These are phyloP conservation scores for Nakazawaea ambrosiae DNA, from an alignment of 805 yeast species.

Conservation along the genomic window DNA sequence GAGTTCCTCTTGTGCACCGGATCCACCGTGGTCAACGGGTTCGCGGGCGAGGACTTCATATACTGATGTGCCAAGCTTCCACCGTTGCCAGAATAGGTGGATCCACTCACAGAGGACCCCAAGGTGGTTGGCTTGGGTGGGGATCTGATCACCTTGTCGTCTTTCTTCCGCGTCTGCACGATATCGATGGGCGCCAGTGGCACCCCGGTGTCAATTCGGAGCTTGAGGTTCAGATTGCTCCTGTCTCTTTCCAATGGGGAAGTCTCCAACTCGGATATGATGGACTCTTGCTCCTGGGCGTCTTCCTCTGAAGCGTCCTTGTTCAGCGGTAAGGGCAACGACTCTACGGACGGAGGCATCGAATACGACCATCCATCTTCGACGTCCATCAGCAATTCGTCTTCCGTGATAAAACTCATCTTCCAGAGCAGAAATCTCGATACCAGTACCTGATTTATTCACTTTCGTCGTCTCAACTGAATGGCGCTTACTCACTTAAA, in stretches of 20 bases:
- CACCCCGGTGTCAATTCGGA: background rate
- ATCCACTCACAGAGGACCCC: conserved; percentile 9
- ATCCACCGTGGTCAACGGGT: conserved; percentile 40
- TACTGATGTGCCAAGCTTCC: too few relatives aligned
- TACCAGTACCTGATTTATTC: conserved; percentile 6
- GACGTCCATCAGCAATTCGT: conserved; percentile 2
- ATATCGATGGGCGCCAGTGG: conserved; percentile 8
- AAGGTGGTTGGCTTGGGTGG: conserved; percentile 9
- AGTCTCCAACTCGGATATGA: conserved; percentile 8
- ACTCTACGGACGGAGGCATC: conserved; percentile 14
- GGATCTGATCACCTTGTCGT: too few relatives aligned
- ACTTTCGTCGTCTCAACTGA: conserved; percentile 5
- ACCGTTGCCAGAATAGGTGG: too few relatives aligned
- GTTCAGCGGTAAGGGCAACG: conserved; percentile 7
- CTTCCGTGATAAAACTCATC: conserved; percentile 11
- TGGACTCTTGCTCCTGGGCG: conserved; percentile 9
- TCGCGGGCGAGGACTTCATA: conserved; percentile 39
- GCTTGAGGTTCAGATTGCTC: too few relatives aligned
- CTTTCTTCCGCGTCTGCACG: background rate
- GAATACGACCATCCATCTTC: conserved; percentile 16
- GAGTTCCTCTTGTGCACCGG: background rate
- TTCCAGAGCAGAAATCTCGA: conserved; percentile 15
- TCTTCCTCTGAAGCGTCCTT: too few relatives aligned
- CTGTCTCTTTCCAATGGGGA: too few relatives aligned
- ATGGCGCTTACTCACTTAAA: too few relatives aligned